Evolutionary conservation across 306 rosid species (phyloP).

Genomic region (Corylus avellana): DNA sequence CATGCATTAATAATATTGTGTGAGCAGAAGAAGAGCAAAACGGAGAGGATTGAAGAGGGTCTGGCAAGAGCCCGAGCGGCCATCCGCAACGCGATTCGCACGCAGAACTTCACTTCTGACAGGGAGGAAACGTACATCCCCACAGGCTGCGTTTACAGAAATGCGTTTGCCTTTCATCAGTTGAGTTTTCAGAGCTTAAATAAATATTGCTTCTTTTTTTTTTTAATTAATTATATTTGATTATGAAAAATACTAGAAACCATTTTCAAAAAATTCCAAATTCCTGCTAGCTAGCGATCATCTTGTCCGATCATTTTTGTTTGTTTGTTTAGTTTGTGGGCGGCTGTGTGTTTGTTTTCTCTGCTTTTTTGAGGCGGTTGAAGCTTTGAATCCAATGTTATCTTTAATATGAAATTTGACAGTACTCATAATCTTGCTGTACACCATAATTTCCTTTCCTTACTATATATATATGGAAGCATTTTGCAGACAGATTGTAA

Average conservation of each 20-base stretch:
- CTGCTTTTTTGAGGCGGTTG: no score
- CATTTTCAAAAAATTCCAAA: no score
- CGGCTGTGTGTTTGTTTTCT: neutral
- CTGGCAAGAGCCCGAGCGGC: slow-evolving; percentile 58
- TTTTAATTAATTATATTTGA: no score
- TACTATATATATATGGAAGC: neutral
- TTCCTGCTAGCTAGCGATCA: no score
- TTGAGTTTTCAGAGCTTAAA: slow-evolving; percentile 26
- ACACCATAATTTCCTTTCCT: neutral
- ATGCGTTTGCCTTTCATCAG: slow-evolving; percentile 66
- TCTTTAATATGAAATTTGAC: neutral
- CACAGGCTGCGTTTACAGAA: slow-evolving; percentile 61
- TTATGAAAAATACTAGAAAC: no score
- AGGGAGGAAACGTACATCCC: slow-evolving; percentile 52
- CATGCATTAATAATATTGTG: neutral
- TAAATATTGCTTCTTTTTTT: neutral
- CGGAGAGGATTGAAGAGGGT: slow-evolving; percentile 47
- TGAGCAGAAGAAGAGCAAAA: slow-evolving; percentile 11
- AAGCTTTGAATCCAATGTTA: no score
- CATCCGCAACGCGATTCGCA: slow-evolving; percentile 37
- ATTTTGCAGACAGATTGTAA: no score
- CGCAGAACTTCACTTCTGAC: slow-evolving; percentile 41
- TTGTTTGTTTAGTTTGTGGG: neutral
- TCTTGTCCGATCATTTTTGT: no score
- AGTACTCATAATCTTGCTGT: neutral